Evolutionary conservation across 768 basidiomycete genomes (phyloP), one percentile per base, ranked within the genome.

Genomic region (Hygrocybe punicea): DNA sequence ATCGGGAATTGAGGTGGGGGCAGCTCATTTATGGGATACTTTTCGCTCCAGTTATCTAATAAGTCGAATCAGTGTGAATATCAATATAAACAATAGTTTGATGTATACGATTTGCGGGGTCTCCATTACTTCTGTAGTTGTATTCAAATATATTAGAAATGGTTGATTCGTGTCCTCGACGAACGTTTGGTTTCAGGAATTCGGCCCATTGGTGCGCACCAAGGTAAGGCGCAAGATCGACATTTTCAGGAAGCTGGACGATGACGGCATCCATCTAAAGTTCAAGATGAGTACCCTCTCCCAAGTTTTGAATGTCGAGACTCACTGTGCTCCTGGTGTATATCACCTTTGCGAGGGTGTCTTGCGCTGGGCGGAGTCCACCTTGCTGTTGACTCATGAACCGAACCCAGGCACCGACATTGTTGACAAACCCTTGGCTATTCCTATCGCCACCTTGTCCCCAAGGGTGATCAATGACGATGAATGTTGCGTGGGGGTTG

Each of bases 101-200:
- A 13, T 16, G 24, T 42, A 45, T 35, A 55, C 53, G 53, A 13
- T 45, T 45, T 23, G 13, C 16, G 10, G 53, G 53, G n/a, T 55
- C 42, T 4, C 53, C 53, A 8, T 55, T 44, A n/a, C 33, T 46
- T 19, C 53, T 55, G 39, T 55, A 55, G 21, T 55, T 46, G 44
- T 55, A 55, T 6, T 35, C 34, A 35, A 55, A 55, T 6, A 55
- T 46, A 4, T 44, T n/a, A 2, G 53, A 55, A 34, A 14, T 9
- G 17, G 14, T 19, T 2, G 29, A 21, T 21, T 17, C n/a, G 33
- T 37, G 4, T 34, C 11, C 34, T 9, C 17, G 16, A 3, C 11
- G 17, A 5, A 37, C 37, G 23, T 3, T 16, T 7, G 23, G 21
- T 40, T 46, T 29, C 17, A 55, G 37, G 24, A 55, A 55, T 5